Evolutionary conservation across 345 rosid species (phyloP), one percentile per base, ranked within the genome.

Genomic region (Acer campestre): DNA sequence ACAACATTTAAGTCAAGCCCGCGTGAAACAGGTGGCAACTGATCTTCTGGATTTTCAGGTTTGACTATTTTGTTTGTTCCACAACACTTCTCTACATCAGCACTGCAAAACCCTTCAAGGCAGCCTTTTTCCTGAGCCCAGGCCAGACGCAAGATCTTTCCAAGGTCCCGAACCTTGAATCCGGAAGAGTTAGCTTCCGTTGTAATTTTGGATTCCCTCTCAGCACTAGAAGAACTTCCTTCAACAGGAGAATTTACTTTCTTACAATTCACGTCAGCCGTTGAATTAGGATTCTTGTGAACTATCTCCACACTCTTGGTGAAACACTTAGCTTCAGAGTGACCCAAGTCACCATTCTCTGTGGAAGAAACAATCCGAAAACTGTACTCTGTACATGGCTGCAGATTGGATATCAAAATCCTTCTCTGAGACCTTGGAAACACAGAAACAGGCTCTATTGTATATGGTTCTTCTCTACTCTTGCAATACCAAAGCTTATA

Each of bases 401-500:
- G 89, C 75, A 96, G 87, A 82, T 96, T 91, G 48, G 95, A 88
- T 79, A 96, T 84, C 82, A 84, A 75, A 74, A 96, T 88, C 88
- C 97, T 89, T 79, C 90, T 91, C 84, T 91, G 85, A 12, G 87
- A 75, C 85, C 90, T 89, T 65, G 93, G 90, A 71, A 92, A 89
- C 71, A 84, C 83, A 77, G 88, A 76, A 63, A 82, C 70, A 4
- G 95, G 87, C 23, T 92, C 98, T 75, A 87, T 86, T 58, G 86
- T 66, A 31, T 77, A 86, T 0, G 78, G 73, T 73, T 92, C 97
- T 78, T 92, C 96, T 82, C 88, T 78, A 68, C 88, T 93, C 89
- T 88, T 89, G 67, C 86, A 85, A 82, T 83, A 94, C 98, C 99
- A 97, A 77, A 97, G 91, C 86, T 93, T 97, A 80, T 94, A 94